Evolutionary conservation across 805 yeast genomes (phyloP).

Genomic region (Cyberlindnera maclurae): DNA sequence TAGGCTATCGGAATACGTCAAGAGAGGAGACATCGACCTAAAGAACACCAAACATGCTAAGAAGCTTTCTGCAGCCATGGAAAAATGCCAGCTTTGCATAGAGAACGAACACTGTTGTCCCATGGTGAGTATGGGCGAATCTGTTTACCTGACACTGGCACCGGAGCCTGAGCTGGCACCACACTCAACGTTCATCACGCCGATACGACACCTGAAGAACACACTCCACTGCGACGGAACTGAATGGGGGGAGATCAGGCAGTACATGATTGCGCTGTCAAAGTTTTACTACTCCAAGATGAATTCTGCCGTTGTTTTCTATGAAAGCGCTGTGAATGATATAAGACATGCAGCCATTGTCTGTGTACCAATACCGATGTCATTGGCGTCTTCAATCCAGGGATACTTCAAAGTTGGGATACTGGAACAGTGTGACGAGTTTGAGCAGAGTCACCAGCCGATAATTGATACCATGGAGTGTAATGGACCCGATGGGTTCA

Average conservation of each 20-base stretch:
- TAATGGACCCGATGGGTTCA: slow-evolving; percentile 23
- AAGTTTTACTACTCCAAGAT: slow-evolving; percentile 30
- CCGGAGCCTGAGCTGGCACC: slow-evolving; percentile 33
- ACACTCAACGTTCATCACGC: slow-evolving; percentile 33
- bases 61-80: slow-evolving; percentile 25
- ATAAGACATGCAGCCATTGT: slow-evolving; percentile 33
- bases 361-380: slow-evolving; percentile 37
- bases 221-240: slow-evolving; percentile 35
- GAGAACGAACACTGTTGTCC: slow-evolving; percentile 25
- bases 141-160: slow-evolving; percentile 31
- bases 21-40: slow-evolving; percentile 25
- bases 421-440: slow-evolving; percentile 29
- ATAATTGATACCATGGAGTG: slow-evolving; percentile 32
- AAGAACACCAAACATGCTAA: slow-evolving; percentile 22
- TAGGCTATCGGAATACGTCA: slow-evolving; percentile 27
- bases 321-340: slow-evolving; percentile 33
- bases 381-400: slow-evolving; percentile 24
- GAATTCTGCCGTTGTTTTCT: slow-evolving; percentile 34
- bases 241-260: slow-evolving; percentile 36
- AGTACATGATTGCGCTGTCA: slow-evolving; percentile 35
- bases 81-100: slow-evolving; percentile 31
- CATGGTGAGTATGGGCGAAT: slow-evolving; percentile 29
- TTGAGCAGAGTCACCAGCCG: slow-evolving; percentile 26
- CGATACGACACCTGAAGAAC: slow-evolving; percentile 33
- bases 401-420: slow-evolving; percentile 39